Percentiles rank a stretch among this genome's conserved stretches.
These are phyloP conservation scores for Sistotremastrum suecicum DNA, from an alignment of 768 basidiomycete species.

Conservation along the genomic window DNA sequence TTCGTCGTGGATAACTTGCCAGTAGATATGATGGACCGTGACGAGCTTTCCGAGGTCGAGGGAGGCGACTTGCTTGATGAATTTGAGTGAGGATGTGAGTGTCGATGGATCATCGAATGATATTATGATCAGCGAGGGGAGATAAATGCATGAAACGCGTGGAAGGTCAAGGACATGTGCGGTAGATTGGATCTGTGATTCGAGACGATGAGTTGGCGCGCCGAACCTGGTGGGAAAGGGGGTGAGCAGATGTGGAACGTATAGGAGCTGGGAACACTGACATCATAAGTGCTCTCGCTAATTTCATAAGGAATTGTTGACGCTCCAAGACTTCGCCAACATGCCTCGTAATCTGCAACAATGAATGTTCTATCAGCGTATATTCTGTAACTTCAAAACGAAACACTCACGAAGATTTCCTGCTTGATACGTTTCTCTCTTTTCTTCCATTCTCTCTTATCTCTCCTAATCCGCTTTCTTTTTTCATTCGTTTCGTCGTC, in stretches of 20 bases:
- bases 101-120: conserved; percentile 72
- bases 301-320: conserved; percentile 32
- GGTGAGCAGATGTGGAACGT: not conserved
- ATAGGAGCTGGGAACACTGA: conserved; percentile 5
- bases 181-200: conserved; percentile 31
- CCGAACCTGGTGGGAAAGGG: conserved; percentile 18
- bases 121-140: conserved; percentile 50
- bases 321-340: conserved; percentile 46
- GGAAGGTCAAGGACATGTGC: conserved; percentile 29
- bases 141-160: conserved; percentile 21
- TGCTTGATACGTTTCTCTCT: conserved; percentile 52
- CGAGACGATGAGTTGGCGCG: conserved; percentile 31
- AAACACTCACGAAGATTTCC: conserved; percentile 54
- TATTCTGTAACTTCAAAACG: not conserved
- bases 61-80: conserved; percentile 57
- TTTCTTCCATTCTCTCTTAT: conserved; percentile 22
- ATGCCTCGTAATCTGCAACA: conserved; percentile 58
- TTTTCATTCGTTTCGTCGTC: conserved; percentile 22
- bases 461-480: conserved; percentile 28
- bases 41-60: conserved; percentile 69
- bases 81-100: conserved; percentile 68
- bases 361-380: not conserved
- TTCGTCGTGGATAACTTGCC: conserved; percentile 79
- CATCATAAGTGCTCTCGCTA: conserved; percentile 31
- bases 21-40: conserved; percentile 58